These are phyloP conservation scores for Mycena polygramma DNA, from an alignment of 768 basidiomycete species.

Conservation along the genomic window DNA sequence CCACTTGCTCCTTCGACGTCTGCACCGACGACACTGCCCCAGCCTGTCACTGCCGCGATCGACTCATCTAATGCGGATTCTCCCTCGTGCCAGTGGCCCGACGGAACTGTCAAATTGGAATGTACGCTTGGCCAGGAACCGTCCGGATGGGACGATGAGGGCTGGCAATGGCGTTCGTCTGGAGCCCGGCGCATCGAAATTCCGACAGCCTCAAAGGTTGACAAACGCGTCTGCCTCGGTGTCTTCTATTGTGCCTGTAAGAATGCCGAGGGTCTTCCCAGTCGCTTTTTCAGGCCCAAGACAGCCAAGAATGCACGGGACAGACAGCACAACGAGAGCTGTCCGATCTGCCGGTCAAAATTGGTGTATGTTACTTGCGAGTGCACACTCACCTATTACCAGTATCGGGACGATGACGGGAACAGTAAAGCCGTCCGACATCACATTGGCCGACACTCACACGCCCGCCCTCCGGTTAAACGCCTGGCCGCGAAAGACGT, in stretches of 20 bases:
- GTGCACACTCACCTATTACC: background rate
- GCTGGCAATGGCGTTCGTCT: background rate
- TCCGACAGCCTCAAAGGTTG: background rate
- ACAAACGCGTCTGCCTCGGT: conserved; percentile 13
- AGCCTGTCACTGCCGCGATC: background rate
- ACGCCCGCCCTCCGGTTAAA: no score
- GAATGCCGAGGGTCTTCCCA: background rate
- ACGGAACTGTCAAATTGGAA: conserved; percentile 13
- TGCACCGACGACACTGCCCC: background rate
- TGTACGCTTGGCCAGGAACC: background rate
- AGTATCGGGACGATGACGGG: background rate
- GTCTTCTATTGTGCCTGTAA: conserved; percentile 9
- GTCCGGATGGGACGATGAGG: background rate
- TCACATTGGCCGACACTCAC: conserved; percentile 3
- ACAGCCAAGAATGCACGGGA: background rate
- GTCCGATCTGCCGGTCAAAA: conserved; percentile 6
- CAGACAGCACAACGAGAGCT: background rate
- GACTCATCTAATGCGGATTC: background rate
- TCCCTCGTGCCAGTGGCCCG: conserved; percentile 10
- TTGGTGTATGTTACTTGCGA: background rate
- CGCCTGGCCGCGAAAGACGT: background rate
- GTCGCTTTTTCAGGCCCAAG: conserved; percentile 9
- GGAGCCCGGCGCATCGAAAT: background rate
- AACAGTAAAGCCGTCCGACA: background rate
- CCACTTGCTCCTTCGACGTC: background rate